Evolutionary conservation across 352 stramenopile genomes (phyloP), one percentile per base, ranked within the genome.

Genomic region (Phytophthora quininea): DNA sequence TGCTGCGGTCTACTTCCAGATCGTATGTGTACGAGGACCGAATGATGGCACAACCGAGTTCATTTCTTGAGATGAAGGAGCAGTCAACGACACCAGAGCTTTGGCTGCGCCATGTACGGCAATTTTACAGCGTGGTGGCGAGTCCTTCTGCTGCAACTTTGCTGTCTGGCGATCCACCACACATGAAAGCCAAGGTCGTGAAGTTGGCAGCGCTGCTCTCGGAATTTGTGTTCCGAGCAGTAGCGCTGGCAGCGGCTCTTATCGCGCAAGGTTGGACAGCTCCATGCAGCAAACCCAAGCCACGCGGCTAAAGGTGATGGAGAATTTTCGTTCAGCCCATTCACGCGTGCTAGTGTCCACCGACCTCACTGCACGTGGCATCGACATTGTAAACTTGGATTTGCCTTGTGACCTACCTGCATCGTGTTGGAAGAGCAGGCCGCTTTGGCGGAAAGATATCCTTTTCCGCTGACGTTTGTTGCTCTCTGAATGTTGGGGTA

Each of bases 331-430:
- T 27, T 35, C 69, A 3, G 78, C 79, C 27, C 66, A 64, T 7
- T 72, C 79, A 27, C 86, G 86, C 15, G 77, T 92, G n/a, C 59
- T 94, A 12, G 82, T 94, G 49, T 90, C 86, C 8, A 94, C 86
- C 0, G 86, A 94, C 54, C 83, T 94, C 49, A 92, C 78, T 8
- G 82, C 86, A 15, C 74, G 86, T 43, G 86, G 86, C 11, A 91
- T 94, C 62, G 86, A 94, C 50, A 68, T 94, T 14, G 84, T 92
- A 35, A 94, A 93, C 52, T 46, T 93, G 51, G 86, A 94, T 60
- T 56, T 94, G 11, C 86, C 84, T 84, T 19, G 84, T 83, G 37
- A 94, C 86, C 54, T 93, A 94, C 60, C 71, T 94, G 49, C 86
- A 94, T 58, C 82, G 86, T 30, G 83, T 94, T 37, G 86, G 86